Percentiles rank a stretch among this genome's conserved stretches.
Evolutionary conservation across 2,329 filamentous ascomycete genomes (phyloP).

Genomic region (Triangularia verruculosa): DNA sequence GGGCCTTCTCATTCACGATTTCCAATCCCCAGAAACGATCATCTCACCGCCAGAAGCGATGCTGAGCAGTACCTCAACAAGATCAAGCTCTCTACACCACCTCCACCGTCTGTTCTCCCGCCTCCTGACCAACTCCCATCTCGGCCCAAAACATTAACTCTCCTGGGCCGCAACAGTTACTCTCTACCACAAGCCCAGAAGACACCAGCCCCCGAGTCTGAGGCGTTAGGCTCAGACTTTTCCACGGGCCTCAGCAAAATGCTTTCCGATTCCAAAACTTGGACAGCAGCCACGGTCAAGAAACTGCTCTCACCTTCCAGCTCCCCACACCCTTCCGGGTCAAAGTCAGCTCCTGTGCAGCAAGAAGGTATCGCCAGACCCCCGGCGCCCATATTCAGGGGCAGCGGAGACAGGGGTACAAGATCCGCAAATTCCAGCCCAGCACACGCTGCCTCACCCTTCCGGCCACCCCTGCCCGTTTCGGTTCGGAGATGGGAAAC

Average conservation of each 20-base stretch:
- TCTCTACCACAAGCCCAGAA: constrained; percentile 30
- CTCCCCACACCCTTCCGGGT: neutral
- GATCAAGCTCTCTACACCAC: constrained; percentile 39
- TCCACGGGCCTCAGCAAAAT: constrained; percentile 29
- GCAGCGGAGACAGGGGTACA: constrained; percentile 19
- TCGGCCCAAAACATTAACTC: constrained; percentile 29
- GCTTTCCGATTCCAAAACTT: constrained; percentile 33
- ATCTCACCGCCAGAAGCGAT: constrained; percentile 36
- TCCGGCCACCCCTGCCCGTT: constrained; percentile 26
- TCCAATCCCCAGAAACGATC: constrained; percentile 17
- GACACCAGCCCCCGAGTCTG: constrained; percentile 28
- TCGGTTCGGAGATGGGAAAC: constrained; percentile 31
- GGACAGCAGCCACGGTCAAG: constrained; percentile 34
- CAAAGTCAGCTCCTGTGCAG: neutral
- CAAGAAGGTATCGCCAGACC: constrained; percentile 16
- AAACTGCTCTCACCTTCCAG: constrained; percentile 21
- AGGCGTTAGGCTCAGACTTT: constrained; percentile 31
- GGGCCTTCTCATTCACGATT: constrained; percentile 27
- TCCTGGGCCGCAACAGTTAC: constrained; percentile 35
- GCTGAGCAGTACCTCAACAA: constrained; percentile 44
- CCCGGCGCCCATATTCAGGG: constrained; percentile 26
- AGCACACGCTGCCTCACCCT: constrained; percentile 27
- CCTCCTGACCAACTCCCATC: constrained; percentile 10
- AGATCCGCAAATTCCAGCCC: constrained; percentile 36
- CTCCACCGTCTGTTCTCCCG: constrained; percentile 26